These are phyloP conservation scores for Edaphochlamys debaryana DNA, from an alignment of 139 green algal genomes.

Conservation along the genomic window DNA sequence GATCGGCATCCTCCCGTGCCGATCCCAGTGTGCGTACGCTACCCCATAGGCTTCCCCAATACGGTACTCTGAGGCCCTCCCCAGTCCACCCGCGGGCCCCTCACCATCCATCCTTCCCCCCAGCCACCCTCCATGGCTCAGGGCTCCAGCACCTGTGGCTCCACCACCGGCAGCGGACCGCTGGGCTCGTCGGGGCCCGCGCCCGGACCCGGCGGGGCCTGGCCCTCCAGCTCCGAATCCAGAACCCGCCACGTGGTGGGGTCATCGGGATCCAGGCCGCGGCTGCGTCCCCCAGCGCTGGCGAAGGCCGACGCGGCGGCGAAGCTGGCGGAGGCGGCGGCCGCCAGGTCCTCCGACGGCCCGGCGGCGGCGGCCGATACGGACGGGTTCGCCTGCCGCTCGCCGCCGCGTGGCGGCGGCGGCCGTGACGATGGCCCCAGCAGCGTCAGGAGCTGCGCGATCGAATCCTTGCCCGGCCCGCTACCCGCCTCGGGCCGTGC, in stretches of 20 bases:
- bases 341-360: too few relatives aligned
- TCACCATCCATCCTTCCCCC: too few relatives aligned
- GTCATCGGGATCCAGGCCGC: neutral
- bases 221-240: neutral
- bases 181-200: neutral
- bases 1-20: too few relatives aligned
- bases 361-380: neutral
- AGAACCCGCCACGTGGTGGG: slow-evolving; percentile 18
- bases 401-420: neutral
- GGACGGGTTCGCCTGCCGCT: neutral
- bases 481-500: too few relatives aligned
- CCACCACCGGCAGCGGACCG: too few relatives aligned
- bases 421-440: neutral
- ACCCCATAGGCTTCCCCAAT: too few relatives aligned
- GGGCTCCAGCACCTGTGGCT: slow-evolving; percentile 27
- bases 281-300: too few relatives aligned
- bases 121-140: too few relatives aligned
- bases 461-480: neutral
- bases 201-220: too few relatives aligned
- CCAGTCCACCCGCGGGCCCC: too few relatives aligned
- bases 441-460: neutral
- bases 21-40: too few relatives aligned
- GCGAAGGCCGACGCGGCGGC: neutral
- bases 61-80: too few relatives aligned
- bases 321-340: neutral